Evolutionary conservation across 306 rosid genomes (phyloP), one percentile per base, ranked within the genome.

Genomic region (Gynostemma pentaphyllum): DNA sequence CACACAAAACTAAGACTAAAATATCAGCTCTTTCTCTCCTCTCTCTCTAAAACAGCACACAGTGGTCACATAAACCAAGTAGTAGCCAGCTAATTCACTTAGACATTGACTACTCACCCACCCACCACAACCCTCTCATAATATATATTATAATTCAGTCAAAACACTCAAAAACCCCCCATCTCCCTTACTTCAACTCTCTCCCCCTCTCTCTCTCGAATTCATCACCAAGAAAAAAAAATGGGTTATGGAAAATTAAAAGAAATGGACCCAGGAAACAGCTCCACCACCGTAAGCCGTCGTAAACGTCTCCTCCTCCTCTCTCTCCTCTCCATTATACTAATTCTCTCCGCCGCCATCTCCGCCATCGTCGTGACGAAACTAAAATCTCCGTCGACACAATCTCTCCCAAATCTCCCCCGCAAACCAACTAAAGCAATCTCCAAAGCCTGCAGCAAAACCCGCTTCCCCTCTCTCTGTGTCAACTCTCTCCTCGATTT

Each of bases 371-470:
- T 84, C 0, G 41, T 84, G 2, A 73, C 18, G 46, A 30, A 0
- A 41, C 16, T 41, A 79, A 72, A 4, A 52, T 70, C 3, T 62
- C 68, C 2, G 36, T 74, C 1, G 24, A n/a, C 18, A 0, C 22
- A 0, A 0, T 9, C 75, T 5, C 56, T 9, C 2, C 56, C 76
- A 0, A 21, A 5, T 4, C 28, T 78, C 45, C 68, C 13, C 4
- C 76, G 74, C 1, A 79, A 70, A 45, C 97, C 94, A 1, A 81
- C 95, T 0, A 84, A 76, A 51, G 90, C 99, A 0, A 94, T 94
- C 32, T 94, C 99, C 1, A 16, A 64, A 26, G 59, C 94, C 22
- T 94, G 99, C 64, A 73, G 89, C 70, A 80, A 65, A 45, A 84
- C 97, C 0, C 80, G 50, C 4, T 88, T 67, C 76, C 95, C 83